phyloP scores from a whole-genome alignment of 352 stramenopile species.

The Phytophthora constricta region DNA sequence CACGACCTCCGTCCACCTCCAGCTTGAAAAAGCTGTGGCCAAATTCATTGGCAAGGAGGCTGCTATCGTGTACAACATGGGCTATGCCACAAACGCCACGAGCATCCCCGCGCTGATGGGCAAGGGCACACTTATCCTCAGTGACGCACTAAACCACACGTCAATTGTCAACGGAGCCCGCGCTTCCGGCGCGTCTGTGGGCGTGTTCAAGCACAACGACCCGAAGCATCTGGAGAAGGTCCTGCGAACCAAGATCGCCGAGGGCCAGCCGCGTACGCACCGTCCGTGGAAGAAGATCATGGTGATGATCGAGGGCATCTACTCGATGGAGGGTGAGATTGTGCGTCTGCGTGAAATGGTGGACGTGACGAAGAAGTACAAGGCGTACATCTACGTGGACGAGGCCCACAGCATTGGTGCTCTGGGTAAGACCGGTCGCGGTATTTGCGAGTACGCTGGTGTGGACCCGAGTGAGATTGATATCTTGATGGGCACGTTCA shows the following conservation, averaged over 20 bases:
- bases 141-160: slow-evolving; percentile 98
- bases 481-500: slow-evolving; percentile 99
- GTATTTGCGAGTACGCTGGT: slow-evolving; percentile 95
- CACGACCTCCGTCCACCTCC: slow-evolving; percentile 90
- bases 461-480: slow-evolving; percentile 97
- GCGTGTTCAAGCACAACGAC: slow-evolving; percentile 98
- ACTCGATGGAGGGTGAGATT: slow-evolving; percentile 98
- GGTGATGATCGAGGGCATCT: slow-evolving; percentile 97
- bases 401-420: slow-evolving; percentile 98
- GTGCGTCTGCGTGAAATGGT: slow-evolving; percentile 94
- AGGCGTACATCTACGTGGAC: slow-evolving; percentile 97
- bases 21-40: slow-evolving; percentile 94
- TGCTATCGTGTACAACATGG: slow-evolving; percentile 98
- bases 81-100: slow-evolving; percentile 98
- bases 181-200: slow-evolving; percentile 91
- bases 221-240: slow-evolving; percentile 92
- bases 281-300: slow-evolving; percentile 98
- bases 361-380: slow-evolving; percentile 95
- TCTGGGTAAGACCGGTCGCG: slow-evolving; percentile 93
- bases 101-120: slow-evolving; percentile 96
- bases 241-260: slow-evolving; percentile 70
- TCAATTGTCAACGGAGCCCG: slow-evolving; percentile 98
- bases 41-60: slow-evolving; percentile 97
- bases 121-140: slow-evolving; percentile 95
- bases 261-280: slow-evolving; percentile 92